phyloP scores from a whole-genome alignment of 1,284 basidiomycete species.

The Pseudozyma tsukubaensis region DNA sequence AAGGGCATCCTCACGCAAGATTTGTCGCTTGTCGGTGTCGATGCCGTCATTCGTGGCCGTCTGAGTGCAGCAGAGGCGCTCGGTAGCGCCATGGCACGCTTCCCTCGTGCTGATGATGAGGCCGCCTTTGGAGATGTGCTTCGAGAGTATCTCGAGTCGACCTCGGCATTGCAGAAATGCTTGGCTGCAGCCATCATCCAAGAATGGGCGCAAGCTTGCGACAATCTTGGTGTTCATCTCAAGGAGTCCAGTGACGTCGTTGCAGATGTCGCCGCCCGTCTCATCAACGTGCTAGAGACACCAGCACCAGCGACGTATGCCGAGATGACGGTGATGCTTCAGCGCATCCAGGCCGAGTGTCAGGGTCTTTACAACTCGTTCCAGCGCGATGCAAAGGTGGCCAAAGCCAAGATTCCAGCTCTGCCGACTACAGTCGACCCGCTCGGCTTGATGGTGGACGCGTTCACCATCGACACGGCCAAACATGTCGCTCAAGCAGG shows the following conservation, averaged over 20 bases:
- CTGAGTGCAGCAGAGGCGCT: conserved; percentile 84
- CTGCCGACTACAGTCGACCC: conserved; percentile 82
- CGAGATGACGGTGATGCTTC: conserved; percentile 87
- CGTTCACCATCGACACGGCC: conserved; percentile 85
- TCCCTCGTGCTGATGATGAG: conserved; percentile 72
- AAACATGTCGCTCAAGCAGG: conserved; percentile 78
- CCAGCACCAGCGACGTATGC: conserved; percentile 82
- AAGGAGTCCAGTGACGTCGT: conserved; percentile 36
- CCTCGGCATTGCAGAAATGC: conserved; percentile 91
- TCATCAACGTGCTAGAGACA: conserved; percentile 80
- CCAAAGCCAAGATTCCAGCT: conserved; percentile 80
- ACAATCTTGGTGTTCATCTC: conserved; percentile 30
- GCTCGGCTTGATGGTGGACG: conserved; percentile 74
- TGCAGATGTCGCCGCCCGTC: conserved; percentile 73
- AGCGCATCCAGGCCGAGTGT: conserved; percentile 84
- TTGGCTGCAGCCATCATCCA: conserved; percentile 85
- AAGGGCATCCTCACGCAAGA: conserved; percentile 95
- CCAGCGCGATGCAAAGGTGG: conserved; percentile 84
- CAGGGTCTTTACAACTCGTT: conserved; percentile 83
- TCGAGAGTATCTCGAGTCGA: conserved; percentile 82
- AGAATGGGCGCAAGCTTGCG: conserved; percentile 80
- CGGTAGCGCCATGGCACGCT: conserved; percentile 78
- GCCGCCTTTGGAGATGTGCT: conserved; percentile 74
- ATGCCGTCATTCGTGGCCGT: conserved; percentile 84
- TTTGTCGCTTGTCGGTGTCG: conserved; percentile 82